Percentiles rank a stretch among this genome's conserved stretches.
phyloP scores from a whole-genome alignment of 2,329 filamentous ascomycete genomes.

The Nigrospora sphaerica region DNA sequence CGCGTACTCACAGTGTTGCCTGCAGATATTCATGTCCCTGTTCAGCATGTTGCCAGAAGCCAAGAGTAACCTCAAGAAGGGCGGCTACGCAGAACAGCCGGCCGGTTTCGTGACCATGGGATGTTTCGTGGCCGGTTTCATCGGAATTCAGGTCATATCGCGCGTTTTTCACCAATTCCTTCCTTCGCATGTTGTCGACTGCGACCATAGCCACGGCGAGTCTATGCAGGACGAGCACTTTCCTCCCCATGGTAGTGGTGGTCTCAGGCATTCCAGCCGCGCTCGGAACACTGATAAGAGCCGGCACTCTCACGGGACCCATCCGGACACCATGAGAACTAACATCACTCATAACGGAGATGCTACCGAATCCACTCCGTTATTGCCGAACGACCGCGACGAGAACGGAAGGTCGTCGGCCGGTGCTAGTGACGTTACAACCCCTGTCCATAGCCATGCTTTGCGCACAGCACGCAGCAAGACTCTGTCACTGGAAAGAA shows the following conservation, averaged over 20 bases:
- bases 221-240: conserved; percentile 24
- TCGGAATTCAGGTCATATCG: conserved; percentile 70
- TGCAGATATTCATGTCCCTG: conserved; percentile 79
- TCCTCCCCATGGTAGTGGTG: conserved; percentile 12
- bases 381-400: conserved; percentile 26
- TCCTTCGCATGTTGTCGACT: conserved; percentile 74
- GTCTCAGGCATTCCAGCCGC: conserved; percentile 14
- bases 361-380: conserved; percentile 38
- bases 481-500: conserved; percentile 27
- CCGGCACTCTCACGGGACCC: conserved; percentile 5
- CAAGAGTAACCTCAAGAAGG: conserved; percentile 66
- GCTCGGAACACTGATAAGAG: conserved; percentile 14
- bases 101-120: conserved; percentile 64
- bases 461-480: conserved; percentile 13
- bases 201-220: conserved; percentile 66
- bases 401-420: conserved; percentile 18
- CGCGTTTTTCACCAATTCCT: conserved; percentile 66
- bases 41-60: conserved; percentile 91
- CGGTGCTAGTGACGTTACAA: conserved; percentile 9
- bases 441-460: conserved; percentile 6
- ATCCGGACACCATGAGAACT: conserved; percentile 6
- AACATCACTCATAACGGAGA: conserved; percentile 10
- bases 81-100: conserved; percentile 56
- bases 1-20: not conserved
- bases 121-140: conserved; percentile 64